Base-by-base conservation (phyloP, 1,139 yeast genomes). In the Debaryomyces nepalensis region DNA sequence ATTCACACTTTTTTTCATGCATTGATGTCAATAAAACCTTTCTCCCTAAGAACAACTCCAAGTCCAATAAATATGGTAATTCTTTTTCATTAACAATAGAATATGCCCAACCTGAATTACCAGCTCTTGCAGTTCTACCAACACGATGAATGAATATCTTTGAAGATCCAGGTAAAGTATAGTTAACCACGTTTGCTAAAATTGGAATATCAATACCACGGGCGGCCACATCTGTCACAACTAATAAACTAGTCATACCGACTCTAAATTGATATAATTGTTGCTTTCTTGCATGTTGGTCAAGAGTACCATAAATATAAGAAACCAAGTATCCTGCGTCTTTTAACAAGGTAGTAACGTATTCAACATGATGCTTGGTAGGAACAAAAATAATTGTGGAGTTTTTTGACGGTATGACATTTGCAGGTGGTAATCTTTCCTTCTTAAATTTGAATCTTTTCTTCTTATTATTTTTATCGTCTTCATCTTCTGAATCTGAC, bases 71-170 rank as follows among this genome's bases (percentile, higher is more conserved):
- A 55, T 93, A 95, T 5, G 99, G 96, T 45, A 93, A 67, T 60
- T 95, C 99, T 47, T 79, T 77, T 52, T 90, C 97, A 47, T 84
- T 78, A 3, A 91, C 85, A 43, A 95, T 80, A 1, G 97, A 85
- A 61, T 88, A 95, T 0, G 99, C 99, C 96, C 98, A 91, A 59
- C 99, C 99, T 53, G 81, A 82, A 59, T 90, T 85, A 61, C 99
- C 99, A 8, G 99, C 99, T 77, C 99, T 86, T 10, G 99, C 99
- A 35, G 99, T 93, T 77, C 99, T 84, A 64, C 99, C 99, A 40
- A 95, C 99, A 68, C 99, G 82, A 67, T 93, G 99, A 43, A 93
- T 81, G 64, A 93, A 95, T 45, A 91, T 87, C 63, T 95, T 93
- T 4, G 97, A 90, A 2, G 95, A 85, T 0, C 91, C 85, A 4